phyloP scores from a whole-genome alignment of 257 asterid species.

The Nicotiana undulata region DNA sequence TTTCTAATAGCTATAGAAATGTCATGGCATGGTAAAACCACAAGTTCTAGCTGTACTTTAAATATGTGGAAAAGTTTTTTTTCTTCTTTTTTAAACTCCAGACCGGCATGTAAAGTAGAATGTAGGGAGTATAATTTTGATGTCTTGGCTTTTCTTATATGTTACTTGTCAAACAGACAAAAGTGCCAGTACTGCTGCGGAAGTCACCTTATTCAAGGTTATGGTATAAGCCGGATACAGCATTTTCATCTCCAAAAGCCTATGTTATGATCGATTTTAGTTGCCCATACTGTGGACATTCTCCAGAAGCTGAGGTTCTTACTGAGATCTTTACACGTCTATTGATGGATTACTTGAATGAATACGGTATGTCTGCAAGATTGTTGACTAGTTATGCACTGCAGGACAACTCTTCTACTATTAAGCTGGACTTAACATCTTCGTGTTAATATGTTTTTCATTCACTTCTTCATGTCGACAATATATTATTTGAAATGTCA shows the following conservation, averaged over 20 bases:
- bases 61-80: not conserved
- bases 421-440: not conserved
- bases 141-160: constrained; percentile 19
- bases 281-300: constrained; percentile 78
- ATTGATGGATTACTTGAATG: constrained; percentile 92
- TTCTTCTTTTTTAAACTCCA: not conserved
- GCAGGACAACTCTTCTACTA: not conserved
- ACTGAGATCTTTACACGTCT: constrained; percentile 79
- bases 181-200: constrained; percentile 60
- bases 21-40: not conserved
- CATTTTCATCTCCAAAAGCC: constrained; percentile 86
- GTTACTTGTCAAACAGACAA: constrained; percentile 43
- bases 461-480: not conserved
- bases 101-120: not conserved
- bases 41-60: not conserved
- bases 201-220: constrained; percentile 75
- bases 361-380: constrained; percentile 58
- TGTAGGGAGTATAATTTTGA: not conserved
- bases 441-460: not conserved
- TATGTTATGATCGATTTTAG: constrained; percentile 75
- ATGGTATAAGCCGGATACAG: constrained; percentile 93
- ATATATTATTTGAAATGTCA: not conserved
- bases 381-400: not conserved
- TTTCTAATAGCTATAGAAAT: constrained; percentile 2
- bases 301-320: constrained; percentile 82